phyloP scores from a whole-genome alignment of 2,329 filamentous ascomycete genomes.

The Fusarium caatingaense region DNA sequence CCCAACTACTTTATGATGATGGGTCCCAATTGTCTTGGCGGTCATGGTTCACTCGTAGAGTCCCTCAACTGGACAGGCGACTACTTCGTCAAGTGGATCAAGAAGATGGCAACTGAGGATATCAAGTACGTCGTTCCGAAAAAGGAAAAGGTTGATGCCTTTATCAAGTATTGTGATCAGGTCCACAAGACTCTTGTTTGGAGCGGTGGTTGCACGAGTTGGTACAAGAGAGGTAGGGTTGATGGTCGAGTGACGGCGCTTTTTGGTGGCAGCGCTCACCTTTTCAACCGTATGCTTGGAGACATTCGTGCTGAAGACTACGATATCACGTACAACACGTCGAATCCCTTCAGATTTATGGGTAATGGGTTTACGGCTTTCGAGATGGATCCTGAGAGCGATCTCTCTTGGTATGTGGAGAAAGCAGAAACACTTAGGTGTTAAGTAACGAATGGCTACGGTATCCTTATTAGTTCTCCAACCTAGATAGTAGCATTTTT shows the following conservation, averaged over 20 bases:
- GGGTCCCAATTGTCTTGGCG: conserved; percentile 40
- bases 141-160: conserved; percentile 40
- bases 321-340: conserved; percentile 36
- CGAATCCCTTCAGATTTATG: conserved; percentile 40
- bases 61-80: conserved; percentile 43
- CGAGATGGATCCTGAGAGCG: conserved; percentile 40
- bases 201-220: conserved; percentile 39
- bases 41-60: conserved; percentile 39
- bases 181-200: conserved; percentile 41
- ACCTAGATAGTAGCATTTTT: not conserved
- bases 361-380: conserved; percentile 39
- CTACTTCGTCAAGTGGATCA: conserved; percentile 43
- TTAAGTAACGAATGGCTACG: not conserved
- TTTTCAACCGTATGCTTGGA: conserved; percentile 38
- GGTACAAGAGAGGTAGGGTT: conserved; percentile 35
- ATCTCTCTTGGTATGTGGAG: conserved; percentile 40
- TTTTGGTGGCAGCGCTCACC: conserved; percentile 39
- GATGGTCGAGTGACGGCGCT: conserved; percentile 38
- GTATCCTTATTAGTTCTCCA: not conserved
- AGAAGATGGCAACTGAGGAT: conserved; percentile 40
- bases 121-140: conserved; percentile 40
- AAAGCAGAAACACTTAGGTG: conserved; percentile 30
- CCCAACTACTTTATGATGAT: conserved; percentile 50
- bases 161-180: conserved; percentile 38
- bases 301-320: conserved; percentile 41